Base-by-base conservation (phyloP, 2,329 filamentous ascomycete genomes). In the Diaporthe nobilis region DNA sequence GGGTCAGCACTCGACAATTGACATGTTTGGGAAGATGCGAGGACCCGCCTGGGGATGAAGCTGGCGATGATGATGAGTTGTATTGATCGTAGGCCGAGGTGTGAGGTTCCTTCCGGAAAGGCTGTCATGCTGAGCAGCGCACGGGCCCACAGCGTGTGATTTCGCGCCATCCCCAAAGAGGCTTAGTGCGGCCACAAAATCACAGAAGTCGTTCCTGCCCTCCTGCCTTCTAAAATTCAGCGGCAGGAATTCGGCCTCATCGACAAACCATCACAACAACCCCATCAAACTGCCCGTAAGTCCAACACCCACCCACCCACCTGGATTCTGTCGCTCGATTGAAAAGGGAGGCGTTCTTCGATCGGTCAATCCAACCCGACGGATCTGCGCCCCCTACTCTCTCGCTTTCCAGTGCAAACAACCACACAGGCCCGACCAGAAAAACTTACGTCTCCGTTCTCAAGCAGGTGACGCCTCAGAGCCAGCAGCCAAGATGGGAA, bases 401-500 rank as follows among this genome's bases (percentile, higher is more conserved):
- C 31, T 65, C 20, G 49, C 28, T 15, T 31, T 28, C 37, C 42
- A 51, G 28, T 61, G 31, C 70, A 60, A 57, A 49, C 42, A 49
- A 39, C 42, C 34, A 61, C 68, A 42, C 39, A 51, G 71, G 22
- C 28, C 44, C 53, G 51, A 63, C 57, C 58, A 55, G 57, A 37
- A 25, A 57, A 57, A 75, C 75, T 76, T 53, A 75, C 76, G 20
- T 65, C 25, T 44, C 47, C 73, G 28, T 31, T 53, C 22, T 70
- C 71, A 53, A 67, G 75, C 53, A 68, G 47, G 73, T 73, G 63
- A 76, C 72, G 74, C 75, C 68, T 57, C 72, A 51, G 71, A 78
- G 80, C 81, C 81, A 76, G 75, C 65, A 82, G 82, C 81, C 81
- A 84, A 84, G 81, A 90, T 90, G 88, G 88, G 88, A 88, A 86